Conservation (phyloP, 2,329 filamentous ascomycete species). For the Fusarium caatingaense region DNA sequence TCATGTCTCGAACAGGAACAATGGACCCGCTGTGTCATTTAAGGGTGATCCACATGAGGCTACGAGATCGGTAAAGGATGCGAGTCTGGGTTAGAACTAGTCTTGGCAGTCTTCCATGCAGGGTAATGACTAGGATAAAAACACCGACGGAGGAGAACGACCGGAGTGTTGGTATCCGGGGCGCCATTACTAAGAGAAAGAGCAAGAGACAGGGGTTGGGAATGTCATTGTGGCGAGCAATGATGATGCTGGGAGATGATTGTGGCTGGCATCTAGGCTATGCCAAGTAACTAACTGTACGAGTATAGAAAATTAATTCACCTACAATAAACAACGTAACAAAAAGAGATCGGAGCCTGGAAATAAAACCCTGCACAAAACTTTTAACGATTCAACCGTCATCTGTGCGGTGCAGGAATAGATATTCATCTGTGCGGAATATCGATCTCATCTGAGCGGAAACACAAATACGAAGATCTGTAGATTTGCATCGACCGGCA, state of each 20-base stretch:
- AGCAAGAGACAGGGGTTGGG: neutral
- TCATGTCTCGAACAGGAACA: neutral
- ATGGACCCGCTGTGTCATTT: neutral
- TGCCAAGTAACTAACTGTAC: neutral
- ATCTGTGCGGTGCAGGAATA: neutral
- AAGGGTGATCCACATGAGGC: neutral
- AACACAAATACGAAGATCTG: neutral
- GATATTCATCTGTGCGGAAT: neutral
- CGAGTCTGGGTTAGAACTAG: neutral
- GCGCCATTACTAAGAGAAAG: neutral
- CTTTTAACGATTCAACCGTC: neutral
- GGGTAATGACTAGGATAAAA: neutral
- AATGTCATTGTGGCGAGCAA: neutral
- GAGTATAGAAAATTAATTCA: neutral
- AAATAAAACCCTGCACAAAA: neutral
- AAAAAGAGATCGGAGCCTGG: neutral
- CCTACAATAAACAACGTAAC: rapidly evolving
- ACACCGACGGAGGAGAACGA: neutral
- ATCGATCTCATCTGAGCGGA: neutral
- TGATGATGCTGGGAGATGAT: neutral
- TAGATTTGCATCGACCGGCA: constrained; percentile 1
- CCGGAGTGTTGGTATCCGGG: neutral
- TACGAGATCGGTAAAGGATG: neutral
- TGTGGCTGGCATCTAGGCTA: neutral
- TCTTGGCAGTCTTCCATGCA: neutral